Conservation (phyloP, 306 rosid genomes). For the Argentina anserina region DNA sequence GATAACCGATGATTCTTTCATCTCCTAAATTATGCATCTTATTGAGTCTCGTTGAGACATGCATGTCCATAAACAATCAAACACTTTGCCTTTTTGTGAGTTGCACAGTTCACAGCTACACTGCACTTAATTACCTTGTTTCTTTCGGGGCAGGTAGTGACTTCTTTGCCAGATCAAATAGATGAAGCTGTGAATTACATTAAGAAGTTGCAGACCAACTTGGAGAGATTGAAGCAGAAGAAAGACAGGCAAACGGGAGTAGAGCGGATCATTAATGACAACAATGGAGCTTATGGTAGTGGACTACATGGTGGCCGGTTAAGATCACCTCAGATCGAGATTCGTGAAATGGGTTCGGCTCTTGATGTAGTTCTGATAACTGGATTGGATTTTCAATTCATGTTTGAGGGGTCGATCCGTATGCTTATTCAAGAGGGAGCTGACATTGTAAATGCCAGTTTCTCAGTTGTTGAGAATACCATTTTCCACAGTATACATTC, state of each 20-base stretch:
- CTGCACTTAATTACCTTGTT: background rate
- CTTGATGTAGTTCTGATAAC: constrained; percentile 50
- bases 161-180: constrained; percentile 49
- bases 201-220: constrained; percentile 46
- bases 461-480: constrained; percentile 34
- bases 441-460: constrained; percentile 56
- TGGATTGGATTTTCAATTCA: constrained; percentile 48
- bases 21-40: background rate
- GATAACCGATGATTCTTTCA: background rate
- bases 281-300: background rate
- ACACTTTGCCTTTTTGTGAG: background rate
- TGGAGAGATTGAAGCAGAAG: constrained; percentile 70
- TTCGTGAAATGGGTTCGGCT: constrained; percentile 45
- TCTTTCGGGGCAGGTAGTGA: constrained; percentile 28
- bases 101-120: background rate
- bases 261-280: background rate
- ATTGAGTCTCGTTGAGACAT: background rate
- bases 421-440: constrained; percentile 59
- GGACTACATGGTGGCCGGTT: background rate
- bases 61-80: no score
- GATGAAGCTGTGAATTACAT: constrained; percentile 63
- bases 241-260: constrained; percentile 36
- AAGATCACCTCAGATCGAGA: constrained; percentile 49
- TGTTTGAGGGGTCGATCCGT: constrained; percentile 48
- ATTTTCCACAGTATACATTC: constrained; percentile 57